These are phyloP conservation scores for Trichosporon coremiiforme DNA, from an alignment of 1,284 basidiomycete species.

Conservation along the genomic window DNA sequence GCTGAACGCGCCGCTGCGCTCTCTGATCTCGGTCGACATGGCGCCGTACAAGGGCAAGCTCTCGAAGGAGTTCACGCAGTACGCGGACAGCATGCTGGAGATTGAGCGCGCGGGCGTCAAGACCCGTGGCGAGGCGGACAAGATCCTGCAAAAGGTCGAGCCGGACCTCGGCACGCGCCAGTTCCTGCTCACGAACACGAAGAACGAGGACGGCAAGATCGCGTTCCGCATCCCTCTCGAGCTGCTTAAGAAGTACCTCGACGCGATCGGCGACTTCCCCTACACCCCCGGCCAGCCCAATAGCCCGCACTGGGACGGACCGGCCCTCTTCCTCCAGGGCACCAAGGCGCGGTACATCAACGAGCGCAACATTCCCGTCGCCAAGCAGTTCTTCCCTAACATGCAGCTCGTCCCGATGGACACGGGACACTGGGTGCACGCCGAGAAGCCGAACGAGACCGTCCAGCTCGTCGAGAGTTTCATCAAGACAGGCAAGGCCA, in stretches of 20 bases:
- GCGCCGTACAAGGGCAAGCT: slow-evolving; percentile 60
- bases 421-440: slow-evolving; percentile 58
- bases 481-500: slow-evolving; percentile 30
- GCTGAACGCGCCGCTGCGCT: slow-evolving; percentile 53
- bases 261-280: slow-evolving; percentile 61
- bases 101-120: slow-evolving; percentile 57
- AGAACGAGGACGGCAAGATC: slow-evolving; percentile 41
- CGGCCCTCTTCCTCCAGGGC: slow-evolving; percentile 62
- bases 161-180: slow-evolving; percentile 59
- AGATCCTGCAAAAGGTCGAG: slow-evolving; percentile 58
- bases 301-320: slow-evolving; percentile 55
- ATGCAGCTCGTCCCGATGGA: slow-evolving; percentile 53
- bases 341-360: slow-evolving; percentile 61
- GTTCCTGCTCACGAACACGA: slow-evolving; percentile 63
- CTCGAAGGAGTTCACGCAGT: slow-evolving; percentile 58
- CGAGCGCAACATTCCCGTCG: slow-evolving; percentile 58
- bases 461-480: slow-evolving; percentile 49
- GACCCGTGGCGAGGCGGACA: slow-evolving; percentile 60
- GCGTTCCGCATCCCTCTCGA: slow-evolving; percentile 61
- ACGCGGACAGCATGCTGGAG: slow-evolving; percentile 59
- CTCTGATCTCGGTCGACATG: slow-evolving; percentile 62
- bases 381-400: slow-evolving; percentile 60
- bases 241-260: slow-evolving; percentile 56
- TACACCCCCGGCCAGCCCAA: slow-evolving; percentile 47
- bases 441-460: slow-evolving; percentile 52